Evolutionary conservation across 2,329 filamentous ascomycete genomes (phyloP).

Genomic region (Pestalotiopsis sp.): DNA sequence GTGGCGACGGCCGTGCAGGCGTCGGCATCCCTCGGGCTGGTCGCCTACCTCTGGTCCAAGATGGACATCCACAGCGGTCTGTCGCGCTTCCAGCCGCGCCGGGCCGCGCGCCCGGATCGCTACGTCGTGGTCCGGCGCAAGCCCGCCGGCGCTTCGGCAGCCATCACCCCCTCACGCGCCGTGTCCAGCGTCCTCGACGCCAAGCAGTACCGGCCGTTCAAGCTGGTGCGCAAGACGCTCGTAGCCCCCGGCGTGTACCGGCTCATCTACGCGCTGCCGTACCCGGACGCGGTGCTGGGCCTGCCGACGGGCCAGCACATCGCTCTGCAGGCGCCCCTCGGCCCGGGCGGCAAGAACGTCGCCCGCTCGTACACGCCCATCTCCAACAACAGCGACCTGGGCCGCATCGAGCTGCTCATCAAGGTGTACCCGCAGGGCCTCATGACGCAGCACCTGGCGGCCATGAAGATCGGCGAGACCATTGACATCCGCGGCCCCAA

Average conservation of each 20-base stretch:
- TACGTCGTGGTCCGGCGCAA: slow-evolving; percentile 7
- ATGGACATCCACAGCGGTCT: slow-evolving; percentile 2
- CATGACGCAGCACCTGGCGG: slow-evolving; percentile 52
- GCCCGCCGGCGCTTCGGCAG: neutral
- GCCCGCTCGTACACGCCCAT: slow-evolving; percentile 57
- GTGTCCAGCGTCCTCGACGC: neutral
- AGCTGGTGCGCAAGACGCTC: slow-evolving; percentile 31
- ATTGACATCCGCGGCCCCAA: slow-evolving; percentile 59
- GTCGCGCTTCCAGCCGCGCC: neutral
- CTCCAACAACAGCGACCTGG: slow-evolving; percentile 53
- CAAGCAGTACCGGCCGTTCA: slow-evolving; percentile 4
- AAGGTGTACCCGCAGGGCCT: slow-evolving; percentile 53
- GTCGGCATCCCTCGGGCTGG: slow-evolving; percentile 2
- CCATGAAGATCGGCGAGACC: slow-evolving; percentile 49
- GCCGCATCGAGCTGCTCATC: slow-evolving; percentile 53
- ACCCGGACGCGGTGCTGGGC: slow-evolving; percentile 46
- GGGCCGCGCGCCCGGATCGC: neutral
- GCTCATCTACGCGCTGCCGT: slow-evolving; percentile 52
- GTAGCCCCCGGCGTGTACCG: slow-evolving; percentile 48
- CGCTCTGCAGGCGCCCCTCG: slow-evolving; percentile 49
- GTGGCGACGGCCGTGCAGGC: neutral
- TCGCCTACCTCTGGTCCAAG: slow-evolving; percentile 6
- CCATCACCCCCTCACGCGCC: neutral
- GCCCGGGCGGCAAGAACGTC: slow-evolving; percentile 42
- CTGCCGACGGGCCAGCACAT: slow-evolving; percentile 62